Percentiles rank a stretch among this genome's conserved stretches.
phyloP scores from a whole-genome alignment of 257 asterid genomes.

The Solanum microdontum region DNA sequence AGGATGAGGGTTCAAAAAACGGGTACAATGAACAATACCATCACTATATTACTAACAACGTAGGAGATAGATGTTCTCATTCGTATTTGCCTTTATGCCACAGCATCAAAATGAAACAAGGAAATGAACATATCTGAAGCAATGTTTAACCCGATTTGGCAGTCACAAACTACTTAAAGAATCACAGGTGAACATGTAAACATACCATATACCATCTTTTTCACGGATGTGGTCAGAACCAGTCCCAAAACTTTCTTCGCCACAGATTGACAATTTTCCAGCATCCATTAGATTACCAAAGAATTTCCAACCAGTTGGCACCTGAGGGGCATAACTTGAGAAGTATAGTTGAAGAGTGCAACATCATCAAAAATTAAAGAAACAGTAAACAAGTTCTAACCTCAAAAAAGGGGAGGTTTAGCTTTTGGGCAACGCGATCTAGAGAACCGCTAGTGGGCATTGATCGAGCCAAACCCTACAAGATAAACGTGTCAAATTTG shows the following conservation, averaged over 20 bases:
- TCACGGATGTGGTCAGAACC: conserved; percentile 98
- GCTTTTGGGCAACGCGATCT: conserved; percentile 82
- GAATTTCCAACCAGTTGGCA: conserved; percentile 99
- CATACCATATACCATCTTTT: conserved; percentile 95
- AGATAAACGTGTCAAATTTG: background rate
- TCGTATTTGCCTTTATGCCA: background rate
- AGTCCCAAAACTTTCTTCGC: conserved; percentile 98
- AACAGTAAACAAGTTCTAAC: conserved; percentile 16
- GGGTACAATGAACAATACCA: background rate
- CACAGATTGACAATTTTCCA: conserved; percentile 81
- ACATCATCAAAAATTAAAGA: background rate
- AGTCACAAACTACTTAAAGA: background rate
- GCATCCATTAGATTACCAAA: conserved; percentile 98
- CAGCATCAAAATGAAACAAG: background rate
- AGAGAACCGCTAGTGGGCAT: conserved; percentile 99
- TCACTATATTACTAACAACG: background rate
- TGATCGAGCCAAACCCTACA: conserved; percentile 95
- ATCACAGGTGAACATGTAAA: conserved; percentile 1
- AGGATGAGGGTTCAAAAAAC: background rate
- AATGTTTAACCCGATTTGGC: background rate
- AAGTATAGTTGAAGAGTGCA: background rate
- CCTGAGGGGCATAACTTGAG: conserved; percentile 25
- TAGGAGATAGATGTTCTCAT: background rate
- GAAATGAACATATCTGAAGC: background rate
- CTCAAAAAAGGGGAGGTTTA: conserved; percentile 80